phyloP scores from a whole-genome alignment of 179 eudicot species.

The Spergularia azorica region DNA sequence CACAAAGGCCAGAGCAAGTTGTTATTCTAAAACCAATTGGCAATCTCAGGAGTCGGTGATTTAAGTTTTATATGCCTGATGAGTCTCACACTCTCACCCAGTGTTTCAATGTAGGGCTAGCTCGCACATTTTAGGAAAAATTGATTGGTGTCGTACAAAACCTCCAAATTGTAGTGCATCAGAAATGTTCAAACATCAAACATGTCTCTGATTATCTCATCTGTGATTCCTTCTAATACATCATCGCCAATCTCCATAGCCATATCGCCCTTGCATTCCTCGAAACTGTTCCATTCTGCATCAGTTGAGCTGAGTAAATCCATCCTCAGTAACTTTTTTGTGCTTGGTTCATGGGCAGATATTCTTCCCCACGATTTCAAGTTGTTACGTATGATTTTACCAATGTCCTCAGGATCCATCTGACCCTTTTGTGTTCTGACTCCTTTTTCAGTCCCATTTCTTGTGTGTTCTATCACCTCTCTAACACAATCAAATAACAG shows the following conservation, averaged over 20 bases:
- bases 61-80: no score
- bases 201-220: slow-evolving; percentile 47
- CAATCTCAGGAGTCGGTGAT: no score
- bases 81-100: no score
- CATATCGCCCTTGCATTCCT: slow-evolving; percentile 33
- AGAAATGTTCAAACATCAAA: slow-evolving; percentile 9
- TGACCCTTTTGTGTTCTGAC: slow-evolving; percentile 20
- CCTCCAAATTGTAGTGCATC: not conserved
- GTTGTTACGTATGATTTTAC: slow-evolving; percentile 41
- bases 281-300: slow-evolving; percentile 33
- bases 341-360: slow-evolving; percentile 33
- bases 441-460: slow-evolving; percentile 23
- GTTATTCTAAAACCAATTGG: no score
- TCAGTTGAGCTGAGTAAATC: slow-evolving; percentile 29
- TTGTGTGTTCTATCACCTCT: slow-evolving; percentile 45
- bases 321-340: slow-evolving; percentile 25
- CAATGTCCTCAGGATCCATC: slow-evolving; percentile 47
- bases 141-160: not conserved
- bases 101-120: no score
- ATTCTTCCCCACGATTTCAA: slow-evolving; percentile 44
- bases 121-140: no score
- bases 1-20: no score
- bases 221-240: slow-evolving; percentile 47
- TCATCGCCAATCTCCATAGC: slow-evolving; percentile 46
- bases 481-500: slow-evolving; percentile 62